Conservation (phyloP, 2,329 filamentous ascomycete species). For the Magnaporthiopsis incrustans region DNA sequence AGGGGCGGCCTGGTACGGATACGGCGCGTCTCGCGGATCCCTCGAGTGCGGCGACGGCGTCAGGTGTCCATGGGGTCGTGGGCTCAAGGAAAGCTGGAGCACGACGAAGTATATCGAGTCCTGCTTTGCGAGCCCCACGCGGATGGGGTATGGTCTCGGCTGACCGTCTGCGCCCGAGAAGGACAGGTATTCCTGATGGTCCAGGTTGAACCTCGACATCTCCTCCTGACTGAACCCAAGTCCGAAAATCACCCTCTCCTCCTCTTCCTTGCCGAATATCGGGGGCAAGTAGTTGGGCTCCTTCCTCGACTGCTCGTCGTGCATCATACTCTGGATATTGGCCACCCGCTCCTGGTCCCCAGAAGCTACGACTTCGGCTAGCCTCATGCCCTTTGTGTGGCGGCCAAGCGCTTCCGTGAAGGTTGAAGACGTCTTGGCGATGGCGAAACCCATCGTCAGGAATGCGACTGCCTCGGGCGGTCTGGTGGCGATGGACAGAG, state of each 20-base stretch:
- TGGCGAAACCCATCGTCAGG: conserved; percentile 49
- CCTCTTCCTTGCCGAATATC: conserved; percentile 47
- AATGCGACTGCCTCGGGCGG: conserved; percentile 47
- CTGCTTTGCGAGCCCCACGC: conserved; percentile 50
- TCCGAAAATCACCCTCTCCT: conserved; percentile 45
- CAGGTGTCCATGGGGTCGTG: conserved; percentile 32
- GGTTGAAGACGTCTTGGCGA: conserved; percentile 46
- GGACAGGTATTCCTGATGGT: conserved; percentile 46
- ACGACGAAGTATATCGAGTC: conserved; percentile 57
- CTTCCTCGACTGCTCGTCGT: conserved; percentile 48
- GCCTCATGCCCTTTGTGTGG: conserved; percentile 35
- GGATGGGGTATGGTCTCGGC: conserved; percentile 39
- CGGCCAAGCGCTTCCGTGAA: conserved; percentile 50
- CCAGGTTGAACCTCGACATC: conserved; percentile 41
- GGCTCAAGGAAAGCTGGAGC: conserved; percentile 32
- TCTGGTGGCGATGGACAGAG: conserved; percentile 31
- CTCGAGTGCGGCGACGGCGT: conserved; percentile 36
- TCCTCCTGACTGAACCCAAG: conserved; percentile 48
- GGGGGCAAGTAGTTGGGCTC: conserved; percentile 58
- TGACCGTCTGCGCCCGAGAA: conserved; percentile 47
- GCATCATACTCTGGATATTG: conserved; percentile 42
- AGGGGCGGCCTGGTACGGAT: conserved; percentile 25
- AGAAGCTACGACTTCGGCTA: conserved; percentile 45
- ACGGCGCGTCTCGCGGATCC: conserved; percentile 33
- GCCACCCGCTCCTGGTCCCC: conserved; percentile 45